Conservation (phyloP, 768 basidiomycete genomes). For the Lactarius sp. region DNA sequence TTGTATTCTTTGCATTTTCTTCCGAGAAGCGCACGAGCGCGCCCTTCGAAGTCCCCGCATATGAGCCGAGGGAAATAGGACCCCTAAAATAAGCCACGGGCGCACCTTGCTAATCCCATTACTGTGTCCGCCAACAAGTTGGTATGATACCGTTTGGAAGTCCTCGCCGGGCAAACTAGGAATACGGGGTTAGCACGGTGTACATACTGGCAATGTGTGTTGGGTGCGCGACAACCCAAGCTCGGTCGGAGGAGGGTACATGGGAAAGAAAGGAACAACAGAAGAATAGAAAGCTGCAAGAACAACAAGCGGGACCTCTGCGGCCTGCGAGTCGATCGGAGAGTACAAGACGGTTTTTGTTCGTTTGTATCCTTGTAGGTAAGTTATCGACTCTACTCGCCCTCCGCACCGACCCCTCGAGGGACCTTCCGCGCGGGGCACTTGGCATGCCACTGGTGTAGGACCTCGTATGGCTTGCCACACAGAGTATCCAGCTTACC, state of each 20-base stretch:
- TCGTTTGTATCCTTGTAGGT: not conserved
- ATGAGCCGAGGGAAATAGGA: not conserved
- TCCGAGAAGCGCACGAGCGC: conserved; percentile 83
- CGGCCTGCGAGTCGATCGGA: not conserved
- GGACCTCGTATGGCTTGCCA: not conserved
- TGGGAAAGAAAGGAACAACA: not conserved
- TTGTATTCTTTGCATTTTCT: conserved; percentile 35
- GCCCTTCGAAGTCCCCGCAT: conserved; percentile 44
- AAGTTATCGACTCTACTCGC: not conserved
- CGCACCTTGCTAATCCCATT: conserved; percentile 53
- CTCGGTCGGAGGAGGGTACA: not conserved
- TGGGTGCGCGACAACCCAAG: not conserved
- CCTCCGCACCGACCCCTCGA: not conserved
- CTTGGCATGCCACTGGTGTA: too few species aligned
- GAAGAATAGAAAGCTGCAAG: not conserved
- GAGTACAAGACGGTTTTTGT: not conserved
- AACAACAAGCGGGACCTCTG: not conserved
- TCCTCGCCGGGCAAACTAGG: conserved; percentile 39
- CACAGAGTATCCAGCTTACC: not conserved
- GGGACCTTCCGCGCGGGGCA: not conserved
- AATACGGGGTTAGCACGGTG: not conserved
- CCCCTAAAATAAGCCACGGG: not conserved
- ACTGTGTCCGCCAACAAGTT: conserved; percentile 48
- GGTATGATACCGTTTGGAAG: conserved; percentile 52
- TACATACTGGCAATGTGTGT: not conserved